phyloP scores from a whole-genome alignment of 768 basidiomycete genomes.

The Boletus fagicola region DNA sequence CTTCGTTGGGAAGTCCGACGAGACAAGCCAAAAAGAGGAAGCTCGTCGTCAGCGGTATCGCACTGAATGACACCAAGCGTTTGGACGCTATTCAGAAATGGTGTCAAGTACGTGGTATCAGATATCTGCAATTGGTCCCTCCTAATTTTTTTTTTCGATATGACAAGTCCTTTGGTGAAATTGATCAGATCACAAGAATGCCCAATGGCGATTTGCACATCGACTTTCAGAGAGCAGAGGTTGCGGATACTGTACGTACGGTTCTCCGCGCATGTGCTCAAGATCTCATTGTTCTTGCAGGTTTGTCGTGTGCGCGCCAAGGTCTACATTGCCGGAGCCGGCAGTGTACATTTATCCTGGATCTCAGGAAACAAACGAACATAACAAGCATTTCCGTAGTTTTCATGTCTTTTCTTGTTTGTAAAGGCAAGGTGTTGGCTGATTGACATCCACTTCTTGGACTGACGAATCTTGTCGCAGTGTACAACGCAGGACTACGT shows the following conservation, averaged over 20 bases:
- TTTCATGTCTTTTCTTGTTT: conserved; percentile 13
- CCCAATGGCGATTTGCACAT: conserved; percentile 79
- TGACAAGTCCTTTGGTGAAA: conserved; percentile 67
- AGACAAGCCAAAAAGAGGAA: conserved; percentile 55
- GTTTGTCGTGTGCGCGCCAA: conserved; percentile 77
- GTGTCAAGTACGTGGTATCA: conserved; percentile 60
- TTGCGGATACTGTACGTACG: conserved; percentile 70
- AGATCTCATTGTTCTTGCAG: conserved; percentile 35
- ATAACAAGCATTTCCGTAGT: conserved; percentile 9
- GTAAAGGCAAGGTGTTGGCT: conserved; percentile 23
- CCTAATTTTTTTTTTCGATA: conserved; percentile 12
- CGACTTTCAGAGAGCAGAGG: conserved; percentile 70
- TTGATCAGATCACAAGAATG: conserved; percentile 68
- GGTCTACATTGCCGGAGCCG: conserved; percentile 71
- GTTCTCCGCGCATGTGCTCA: not conserved
- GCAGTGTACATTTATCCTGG: conserved; percentile 80
- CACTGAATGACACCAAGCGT: conserved; percentile 54
- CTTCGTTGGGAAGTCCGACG: conserved; percentile 35
- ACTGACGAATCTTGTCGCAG: conserved; percentile 16
- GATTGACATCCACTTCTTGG: not conserved
- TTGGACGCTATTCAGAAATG: conserved; percentile 69
- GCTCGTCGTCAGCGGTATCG: conserved; percentile 69
- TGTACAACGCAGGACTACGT: conserved; percentile 29
- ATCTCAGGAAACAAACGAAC: conserved; percentile 50
- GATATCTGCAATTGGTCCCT: not conserved